Evolutionary conservation across 2,329 filamentous ascomycete species (phyloP), one percentile per base, ranked within the genome.

Genomic region (Fusarium subglutinans): DNA sequence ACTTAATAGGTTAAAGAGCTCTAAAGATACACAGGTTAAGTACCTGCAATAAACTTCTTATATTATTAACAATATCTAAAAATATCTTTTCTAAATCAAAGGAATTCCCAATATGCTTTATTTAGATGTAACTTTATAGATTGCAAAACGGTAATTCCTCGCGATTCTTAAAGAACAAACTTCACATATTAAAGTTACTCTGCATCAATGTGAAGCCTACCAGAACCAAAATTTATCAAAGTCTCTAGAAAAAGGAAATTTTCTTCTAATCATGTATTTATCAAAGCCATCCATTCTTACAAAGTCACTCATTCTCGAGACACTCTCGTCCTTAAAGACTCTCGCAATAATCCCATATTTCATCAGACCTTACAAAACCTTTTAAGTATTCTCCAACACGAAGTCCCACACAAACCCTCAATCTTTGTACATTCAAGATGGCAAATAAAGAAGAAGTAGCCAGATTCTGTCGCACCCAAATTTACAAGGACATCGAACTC

Each of bases 401-500:
- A 28, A 15, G 26, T 22, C 26, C 26, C 18, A 22, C 8, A 11
- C 9, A 28, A 28, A 13, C 13, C 10, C 26, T 22, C 13, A 13
- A 5, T 30, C 5, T 13, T 48, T 45, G 2, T 17, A 51, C 15
- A 20, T n/a, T 50, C 33, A 38, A 22, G 12, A 69, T 70, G 57
- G 22, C 28, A 35, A 9, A 20, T 3, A 2, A 8, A 24, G 40
- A 10, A 11, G n/a, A 41, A 9, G 1, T 26, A 24, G 6, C 8
- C 24, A 60, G 53, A 8, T 69, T 70, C 37, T 43, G 13, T 18
- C 20, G 47, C n/a, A 55, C 53, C 5, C 41, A 30, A 2, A 47
- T 73, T 37, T 73, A 28, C 53, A 41, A 11, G 11, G 69, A 73
- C 12, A n/a, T 73, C 11, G 43, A 53, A 37, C 18, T 54, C n/a